Evolutionary conservation across 225 moss, liverwort and hornwort species (phyloP), one percentile per base, ranked within the genome.

Genomic region (Ulota crispa): DNA sequence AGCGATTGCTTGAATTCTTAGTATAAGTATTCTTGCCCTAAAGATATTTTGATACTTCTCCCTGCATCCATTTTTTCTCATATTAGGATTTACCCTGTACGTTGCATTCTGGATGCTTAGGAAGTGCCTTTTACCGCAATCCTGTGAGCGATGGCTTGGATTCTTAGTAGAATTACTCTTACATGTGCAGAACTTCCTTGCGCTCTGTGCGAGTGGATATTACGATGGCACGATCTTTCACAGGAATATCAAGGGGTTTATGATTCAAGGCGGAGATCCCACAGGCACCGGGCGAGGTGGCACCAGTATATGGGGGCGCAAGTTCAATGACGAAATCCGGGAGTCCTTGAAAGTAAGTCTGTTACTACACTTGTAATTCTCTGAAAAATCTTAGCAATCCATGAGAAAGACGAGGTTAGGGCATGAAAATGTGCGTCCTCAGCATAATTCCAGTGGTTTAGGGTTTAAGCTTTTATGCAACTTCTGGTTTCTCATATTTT

Each of bases 231-330:
- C 98, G 14, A 92, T 93, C 69, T 99, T 99, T 79, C 98, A 99
- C 72, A 91, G 98, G 73, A 98, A 98, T 84, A 98, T 98, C 79
- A 98, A 98, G 81, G 92, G 94, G 23, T 98, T 98, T 69, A 98
- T 98, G 98, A 88, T 98, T 75, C 98, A 99, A 91, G 98, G 98
- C 43, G 98, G 98, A 80, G 98, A 99, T 88, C 95, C 95, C 16
- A 99, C 95, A 12, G 94, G 95, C 57, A 92, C 93, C 5, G 98
- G 98, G 39, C 95, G 95, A 77, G 95, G 98, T 43, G 98, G 98
- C 69, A 99, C 85, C 66, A 99, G 98, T 70, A 94, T 99, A 34
- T 99, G 98, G 98, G 91, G 93, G 64, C 94, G 98, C 67, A 99
- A 99, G 79, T 99, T 99, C 66, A 96, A 93, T 69, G 98, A 99